These are phyloP conservation scores for Talaromyces atroroseus DNA, from an alignment of 2,329 filamentous ascomycete genomes.

Conservation along the genomic window DNA sequence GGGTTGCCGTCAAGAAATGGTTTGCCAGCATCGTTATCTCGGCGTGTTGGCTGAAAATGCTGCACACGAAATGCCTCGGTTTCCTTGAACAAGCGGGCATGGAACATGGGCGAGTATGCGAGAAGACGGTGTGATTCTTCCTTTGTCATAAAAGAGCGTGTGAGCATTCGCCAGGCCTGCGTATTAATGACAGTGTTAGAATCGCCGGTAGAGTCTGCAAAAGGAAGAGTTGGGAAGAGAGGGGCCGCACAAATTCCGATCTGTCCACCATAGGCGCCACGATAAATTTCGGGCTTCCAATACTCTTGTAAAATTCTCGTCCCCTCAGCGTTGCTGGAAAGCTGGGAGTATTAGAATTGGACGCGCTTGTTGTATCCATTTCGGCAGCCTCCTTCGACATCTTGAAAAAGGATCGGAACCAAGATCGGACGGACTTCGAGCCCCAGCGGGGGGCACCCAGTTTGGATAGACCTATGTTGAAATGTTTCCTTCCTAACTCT, in stretches of 20 bases:
- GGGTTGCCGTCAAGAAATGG: constrained; percentile 82
- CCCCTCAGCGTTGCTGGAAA: constrained; percentile 62
- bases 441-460: constrained; percentile 25
- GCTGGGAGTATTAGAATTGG: constrained; percentile 14
- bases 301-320: constrained; percentile 87
- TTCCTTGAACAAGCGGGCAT: constrained; percentile 81
- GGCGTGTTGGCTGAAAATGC: constrained; percentile 68
- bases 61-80: constrained; percentile 68
- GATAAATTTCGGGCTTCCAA: constrained; percentile 84
- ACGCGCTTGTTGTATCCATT: constrained; percentile 15
- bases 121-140: constrained; percentile 62
- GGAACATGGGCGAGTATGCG: constrained; percentile 93
- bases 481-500: neutral
- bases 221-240: neutral
- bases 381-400: constrained; percentile 19
- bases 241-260: constrained; percentile 79
- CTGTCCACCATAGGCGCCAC: constrained; percentile 98
- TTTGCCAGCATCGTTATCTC: constrained; percentile 21
- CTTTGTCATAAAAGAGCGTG: constrained; percentile 79
- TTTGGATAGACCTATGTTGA: constrained; percentile 29
- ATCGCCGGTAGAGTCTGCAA: neutral
- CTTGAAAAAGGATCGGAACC: constrained; percentile 16
- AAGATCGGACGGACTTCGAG: constrained; percentile 15
- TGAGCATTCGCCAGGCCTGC: constrained; percentile 93
- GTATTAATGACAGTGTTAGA: constrained; percentile 5